Percentiles rank a stretch among this genome's conserved stretches.
These are phyloP conservation scores for Babesia ovata DNA, from an alignment of 169 alveolate genomes.

Conservation along the genomic window DNA sequence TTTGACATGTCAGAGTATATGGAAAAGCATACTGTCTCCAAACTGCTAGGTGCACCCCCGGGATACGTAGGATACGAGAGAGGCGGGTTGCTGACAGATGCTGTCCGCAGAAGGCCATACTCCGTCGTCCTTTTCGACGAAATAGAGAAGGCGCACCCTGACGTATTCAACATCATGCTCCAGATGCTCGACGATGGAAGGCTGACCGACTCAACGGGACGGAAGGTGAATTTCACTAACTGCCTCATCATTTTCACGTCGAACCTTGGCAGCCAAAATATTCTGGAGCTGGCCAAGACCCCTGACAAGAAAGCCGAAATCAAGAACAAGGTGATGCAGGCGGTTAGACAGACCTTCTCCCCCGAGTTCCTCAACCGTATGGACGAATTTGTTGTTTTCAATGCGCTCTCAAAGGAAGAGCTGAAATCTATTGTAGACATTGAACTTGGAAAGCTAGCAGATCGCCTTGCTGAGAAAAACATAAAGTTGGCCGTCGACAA, in stretches of 20 bases:
- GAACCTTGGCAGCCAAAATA: constrained; percentile 84
- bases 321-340: constrained; percentile 77
- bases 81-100: constrained; percentile 91
- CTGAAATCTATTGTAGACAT: constrained; percentile 80
- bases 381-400: constrained; percentile 85
- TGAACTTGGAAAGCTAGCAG: constrained; percentile 81
- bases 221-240: constrained; percentile 86
- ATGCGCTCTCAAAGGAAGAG: constrained; percentile 76
- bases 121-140: constrained; percentile 89
- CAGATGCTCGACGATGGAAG: constrained; percentile 89
- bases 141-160: constrained; percentile 91
- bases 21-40: constrained; percentile 89
- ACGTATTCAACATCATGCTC: constrained; percentile 84
- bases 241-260: constrained; percentile 84
- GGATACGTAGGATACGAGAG: constrained; percentile 90
- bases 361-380: constrained; percentile 88
- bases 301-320: constrained; percentile 76
- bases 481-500: constrained; percentile 82
- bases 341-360: constrained; percentile 78
- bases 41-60: constrained; percentile 90
- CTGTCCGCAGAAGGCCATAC: constrained; percentile 87
- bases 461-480: constrained; percentile 80
- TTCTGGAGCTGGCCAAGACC: constrained; percentile 81
- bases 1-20: constrained; percentile 90
- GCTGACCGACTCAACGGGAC: constrained; percentile 86